phyloP scores from a whole-genome alignment of 768 basidiomycete genomes.

The Mrakia gelida region DNA sequence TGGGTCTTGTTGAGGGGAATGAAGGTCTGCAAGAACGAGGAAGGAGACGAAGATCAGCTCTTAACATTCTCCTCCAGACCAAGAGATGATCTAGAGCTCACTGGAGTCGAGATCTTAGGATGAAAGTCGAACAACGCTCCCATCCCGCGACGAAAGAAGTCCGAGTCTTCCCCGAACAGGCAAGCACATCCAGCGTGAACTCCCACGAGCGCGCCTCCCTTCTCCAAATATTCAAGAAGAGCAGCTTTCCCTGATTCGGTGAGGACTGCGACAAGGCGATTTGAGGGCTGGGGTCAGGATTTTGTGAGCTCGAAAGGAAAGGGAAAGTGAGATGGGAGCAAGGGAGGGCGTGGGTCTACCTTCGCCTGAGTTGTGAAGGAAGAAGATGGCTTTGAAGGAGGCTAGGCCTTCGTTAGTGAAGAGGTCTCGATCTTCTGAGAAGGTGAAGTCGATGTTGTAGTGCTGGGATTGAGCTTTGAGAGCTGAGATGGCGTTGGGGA shows the following conservation, averaged over 20 bases:
- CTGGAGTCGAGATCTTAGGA: slow-evolving; percentile 61
- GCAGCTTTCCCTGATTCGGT: slow-evolving; percentile 58
- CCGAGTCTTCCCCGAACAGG: slow-evolving; percentile 56
- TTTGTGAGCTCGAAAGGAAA: neutral
- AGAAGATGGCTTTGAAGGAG: slow-evolving; percentile 62
- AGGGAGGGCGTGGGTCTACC: slow-evolving; percentile 46
- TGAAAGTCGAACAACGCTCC: slow-evolving; percentile 72
- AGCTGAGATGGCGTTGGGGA: slow-evolving; percentile 62
- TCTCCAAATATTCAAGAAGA: slow-evolving; percentile 60
- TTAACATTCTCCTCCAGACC: neutral
- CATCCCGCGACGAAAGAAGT: slow-evolving; percentile 57
- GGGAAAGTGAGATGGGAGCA: no score
- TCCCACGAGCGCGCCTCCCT: slow-evolving; percentile 66
- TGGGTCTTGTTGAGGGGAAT: slow-evolving; percentile 56
- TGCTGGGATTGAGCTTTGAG: slow-evolving; percentile 47
- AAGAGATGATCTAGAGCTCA: slow-evolving; percentile 37
- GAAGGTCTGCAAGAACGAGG: slow-evolving; percentile 47
- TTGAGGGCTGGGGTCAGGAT: neutral
- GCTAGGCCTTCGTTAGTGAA: slow-evolving; percentile 58
- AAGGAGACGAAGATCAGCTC: neutral
- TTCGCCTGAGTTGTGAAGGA: slow-evolving; percentile 65
- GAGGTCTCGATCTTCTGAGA: slow-evolving; percentile 58
- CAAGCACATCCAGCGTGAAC: slow-evolving; percentile 65
- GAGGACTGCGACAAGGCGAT: slow-evolving; percentile 50
- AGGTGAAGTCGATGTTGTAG: slow-evolving; percentile 57